These are phyloP conservation scores for Periconia macrospinosa DNA, from an alignment of 2,329 filamentous ascomycete species.

Conservation along the genomic window DNA sequence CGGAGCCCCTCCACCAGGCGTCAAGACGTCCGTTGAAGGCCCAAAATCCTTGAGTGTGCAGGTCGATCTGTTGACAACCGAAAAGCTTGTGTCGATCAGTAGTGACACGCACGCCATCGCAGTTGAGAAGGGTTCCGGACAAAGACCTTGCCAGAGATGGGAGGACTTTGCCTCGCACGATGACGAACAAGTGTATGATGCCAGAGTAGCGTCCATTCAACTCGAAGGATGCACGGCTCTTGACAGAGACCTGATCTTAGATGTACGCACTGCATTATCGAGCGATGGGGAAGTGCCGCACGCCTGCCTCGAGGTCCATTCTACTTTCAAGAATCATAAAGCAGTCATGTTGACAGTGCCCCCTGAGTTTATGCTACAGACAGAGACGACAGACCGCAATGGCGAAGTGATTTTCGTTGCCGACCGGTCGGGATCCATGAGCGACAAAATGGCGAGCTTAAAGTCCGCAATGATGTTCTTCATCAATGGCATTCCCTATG, in stretches of 20 bases:
- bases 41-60: not conserved
- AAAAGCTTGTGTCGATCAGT: not conserved
- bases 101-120: conserved; percentile 4
- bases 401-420: conserved; percentile 13
- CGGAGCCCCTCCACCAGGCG: conserved; percentile 2
- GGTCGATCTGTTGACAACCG: not conserved
- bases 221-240: too few species aligned
- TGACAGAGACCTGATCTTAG: too few species aligned
- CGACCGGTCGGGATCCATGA: conserved; percentile 16
- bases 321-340: too few species aligned
- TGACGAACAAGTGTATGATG: too few species aligned
- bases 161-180: too few species aligned
- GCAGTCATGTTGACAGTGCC: too few species aligned
- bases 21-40: not conserved
- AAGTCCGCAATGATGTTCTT: conserved; percentile 6
- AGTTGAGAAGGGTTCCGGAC: not conserved
- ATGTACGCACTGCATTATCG: too few species aligned
- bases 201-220: too few species aligned
- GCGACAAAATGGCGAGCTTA: conserved; percentile 7
- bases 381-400: not conserved
- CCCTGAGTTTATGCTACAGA: too few species aligned
- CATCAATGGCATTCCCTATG: conserved; percentile 2
- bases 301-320: too few species aligned
- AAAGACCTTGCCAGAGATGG: too few species aligned
- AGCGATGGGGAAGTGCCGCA: too few species aligned